A percentile compares a stretch with the other conserved stretches of the same genome.
These are phyloP conservation scores for Shiraia sp. DNA, from an alignment of 2,329 filamentous ascomycete species.

Conservation along the genomic window DNA sequence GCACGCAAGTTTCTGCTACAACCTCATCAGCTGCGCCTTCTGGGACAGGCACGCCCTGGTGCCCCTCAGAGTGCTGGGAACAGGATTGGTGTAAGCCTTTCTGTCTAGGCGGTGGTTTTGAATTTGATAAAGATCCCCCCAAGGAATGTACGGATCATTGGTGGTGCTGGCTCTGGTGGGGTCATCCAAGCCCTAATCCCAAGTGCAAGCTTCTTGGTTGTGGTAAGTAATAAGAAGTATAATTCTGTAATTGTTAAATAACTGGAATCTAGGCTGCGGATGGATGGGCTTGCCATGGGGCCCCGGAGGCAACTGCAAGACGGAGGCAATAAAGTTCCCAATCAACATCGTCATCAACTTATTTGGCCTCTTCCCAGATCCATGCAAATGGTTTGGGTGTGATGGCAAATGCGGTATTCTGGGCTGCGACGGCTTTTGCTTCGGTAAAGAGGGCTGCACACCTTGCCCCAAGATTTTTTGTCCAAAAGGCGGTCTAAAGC, in stretches of 20 bases:
- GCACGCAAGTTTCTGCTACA: slow-evolving; percentile 11
- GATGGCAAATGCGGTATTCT: slow-evolving; percentile 12
- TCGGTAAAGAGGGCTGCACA: slow-evolving; percentile 12
- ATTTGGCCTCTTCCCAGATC: slow-evolving; percentile 19
- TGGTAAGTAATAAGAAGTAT: slow-evolving; percentile 8
- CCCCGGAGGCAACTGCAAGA: slow-evolving; percentile 17
- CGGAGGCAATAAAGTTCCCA: slow-evolving; percentile 1
- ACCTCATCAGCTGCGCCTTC: slow-evolving; percentile 4
- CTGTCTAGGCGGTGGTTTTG: neutral
- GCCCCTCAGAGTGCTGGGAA: neutral
- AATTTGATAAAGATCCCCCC: neutral
- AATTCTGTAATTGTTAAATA: slow-evolving; percentile 21
- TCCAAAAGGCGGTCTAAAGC: slow-evolving; percentile 15
- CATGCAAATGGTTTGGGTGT: slow-evolving; percentile 20
- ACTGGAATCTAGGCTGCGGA: slow-evolving; percentile 17
- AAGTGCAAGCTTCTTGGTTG: no score
- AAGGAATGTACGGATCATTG: neutral
- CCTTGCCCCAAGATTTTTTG: slow-evolving; percentile 24
- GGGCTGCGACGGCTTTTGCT: slow-evolving; percentile 23
- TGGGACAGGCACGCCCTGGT: slow-evolving; percentile 10
- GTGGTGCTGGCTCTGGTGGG: slow-evolving; percentile 9
- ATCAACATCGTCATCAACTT: slow-evolving; percentile 5
- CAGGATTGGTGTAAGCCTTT: neutral
- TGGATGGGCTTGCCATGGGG: slow-evolving; percentile 28
- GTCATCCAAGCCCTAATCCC: neutral